Percentiles rank a stretch among this genome's conserved stretches.
phyloP scores from a whole-genome alignment of 306 rosid genomes.

The Cyclanthera cordifolia region DNA sequence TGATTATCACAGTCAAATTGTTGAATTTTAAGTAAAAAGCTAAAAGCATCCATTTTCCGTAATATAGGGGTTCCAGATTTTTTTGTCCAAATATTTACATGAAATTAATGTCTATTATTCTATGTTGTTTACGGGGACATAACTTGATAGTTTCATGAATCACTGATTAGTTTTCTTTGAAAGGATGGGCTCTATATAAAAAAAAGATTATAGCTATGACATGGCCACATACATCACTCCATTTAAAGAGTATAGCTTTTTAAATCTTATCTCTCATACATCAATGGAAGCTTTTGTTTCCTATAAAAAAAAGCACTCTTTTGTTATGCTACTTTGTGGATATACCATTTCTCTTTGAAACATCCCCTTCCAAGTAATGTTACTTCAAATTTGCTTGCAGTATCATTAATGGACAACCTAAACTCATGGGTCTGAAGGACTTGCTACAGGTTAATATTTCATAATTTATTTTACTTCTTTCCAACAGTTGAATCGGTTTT shows the following conservation, averaged over 20 bases:
- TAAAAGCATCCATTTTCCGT: neutral
- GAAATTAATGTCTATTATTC: too few relatives aligned
- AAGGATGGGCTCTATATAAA: too few relatives aligned
- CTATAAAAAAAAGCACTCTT: too few relatives aligned
- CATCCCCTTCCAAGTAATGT: neutral
- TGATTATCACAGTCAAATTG: neutral
- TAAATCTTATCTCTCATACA: too few relatives aligned
- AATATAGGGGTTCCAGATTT: neutral
- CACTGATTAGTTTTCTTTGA: neutral
- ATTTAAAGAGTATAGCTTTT: too few relatives aligned
- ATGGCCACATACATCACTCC: too few relatives aligned
- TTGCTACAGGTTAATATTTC: slow-evolving; percentile 44
- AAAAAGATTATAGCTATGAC: too few relatives aligned
- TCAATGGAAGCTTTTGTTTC: too few relatives aligned
- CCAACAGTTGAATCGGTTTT: neutral
- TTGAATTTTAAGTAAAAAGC: neutral
- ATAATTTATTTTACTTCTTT: slow-evolving; percentile 13
- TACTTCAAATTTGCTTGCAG: slow-evolving; percentile 21
- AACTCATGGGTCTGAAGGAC: slow-evolving; percentile 83
- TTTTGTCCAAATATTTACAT: neutral
- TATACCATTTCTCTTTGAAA: neutral
- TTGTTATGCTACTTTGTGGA: neutral
- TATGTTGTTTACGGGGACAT: neutral
- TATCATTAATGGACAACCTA: slow-evolving; percentile 75
- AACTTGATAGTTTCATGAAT: neutral